Percentiles rank a stretch among this genome's conserved stretches.
Conservation (phyloP, 2,329 filamentous ascomycete species). For the Sarocladium strictum region DNA sequence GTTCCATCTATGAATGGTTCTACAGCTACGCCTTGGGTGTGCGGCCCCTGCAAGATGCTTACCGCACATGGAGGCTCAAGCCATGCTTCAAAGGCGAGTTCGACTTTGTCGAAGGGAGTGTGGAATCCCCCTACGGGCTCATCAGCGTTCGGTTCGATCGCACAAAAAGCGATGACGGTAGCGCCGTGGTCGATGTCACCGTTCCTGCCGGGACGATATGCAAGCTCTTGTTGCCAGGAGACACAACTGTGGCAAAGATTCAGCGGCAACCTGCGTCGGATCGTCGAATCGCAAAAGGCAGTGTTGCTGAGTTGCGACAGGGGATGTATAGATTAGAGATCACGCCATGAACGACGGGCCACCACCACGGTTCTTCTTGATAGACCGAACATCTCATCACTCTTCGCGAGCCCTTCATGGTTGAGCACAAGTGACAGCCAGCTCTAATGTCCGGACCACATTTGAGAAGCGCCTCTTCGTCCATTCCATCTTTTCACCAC, state of each 20-base stretch:
- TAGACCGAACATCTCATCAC: background rate
- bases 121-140: constrained; percentile 32
- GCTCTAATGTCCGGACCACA: too few species aligned
- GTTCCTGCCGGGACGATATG: constrained; percentile 17
- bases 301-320: constrained; percentile 14
- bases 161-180: constrained; percentile 8
- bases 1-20: constrained; percentile 42
- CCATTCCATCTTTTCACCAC: too few species aligned
- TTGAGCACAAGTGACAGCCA: too few species aligned
- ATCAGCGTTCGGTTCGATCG: constrained; percentile 22
- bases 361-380: too few species aligned
- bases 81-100: constrained; percentile 35
- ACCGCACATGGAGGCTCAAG: constrained; percentile 31
- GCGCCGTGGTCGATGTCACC: constrained; percentile 14
- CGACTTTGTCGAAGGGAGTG: constrained; percentile 26
- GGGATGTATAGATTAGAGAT: constrained; percentile 17
- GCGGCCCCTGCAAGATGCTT: constrained; percentile 29
- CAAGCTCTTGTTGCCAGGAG: constrained; percentile 7
- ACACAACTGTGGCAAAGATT: constrained; percentile 14
- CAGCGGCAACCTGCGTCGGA: constrained; percentile 10
- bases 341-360: background rate
- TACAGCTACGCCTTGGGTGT: constrained; percentile 34
- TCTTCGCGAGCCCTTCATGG: background rate
- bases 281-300: constrained; percentile 8
- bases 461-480: too few species aligned